Conservation (phyloP, 169 alveolate species). For the Eimeria acervulina region DNA sequence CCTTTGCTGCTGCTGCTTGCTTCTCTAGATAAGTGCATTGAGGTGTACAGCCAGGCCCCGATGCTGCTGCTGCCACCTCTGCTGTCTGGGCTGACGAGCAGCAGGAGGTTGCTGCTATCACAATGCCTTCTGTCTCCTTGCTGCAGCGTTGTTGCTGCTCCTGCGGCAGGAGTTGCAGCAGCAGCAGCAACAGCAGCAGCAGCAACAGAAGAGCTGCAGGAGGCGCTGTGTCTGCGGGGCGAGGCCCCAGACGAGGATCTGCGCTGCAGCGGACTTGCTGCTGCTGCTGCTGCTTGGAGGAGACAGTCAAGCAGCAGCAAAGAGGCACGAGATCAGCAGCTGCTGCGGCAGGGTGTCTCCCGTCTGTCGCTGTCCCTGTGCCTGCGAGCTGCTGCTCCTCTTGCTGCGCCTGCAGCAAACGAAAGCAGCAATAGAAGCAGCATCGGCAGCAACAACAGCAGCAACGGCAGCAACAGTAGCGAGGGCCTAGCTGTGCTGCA, state of each 20-base stretch:
- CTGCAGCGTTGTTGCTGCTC: neutral
- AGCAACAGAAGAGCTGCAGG: constrained; percentile 61
- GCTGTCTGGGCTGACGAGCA: constrained; percentile 5
- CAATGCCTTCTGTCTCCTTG: constrained; percentile 7
- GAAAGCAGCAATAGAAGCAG: neutral
- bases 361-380: constrained; percentile 26
- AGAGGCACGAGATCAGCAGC: neutral
- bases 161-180: neutral
- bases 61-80: constrained; percentile 60
- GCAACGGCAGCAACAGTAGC: constrained; percentile 34
- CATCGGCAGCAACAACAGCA: constrained; percentile 22
- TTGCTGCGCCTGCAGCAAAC: constrained; percentile 7
- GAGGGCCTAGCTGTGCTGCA: neutral
- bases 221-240: constrained; percentile 1
- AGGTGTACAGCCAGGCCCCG: neutral
- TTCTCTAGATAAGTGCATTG: constrained; percentile 13
- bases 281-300: neutral
- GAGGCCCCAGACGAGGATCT: no score
- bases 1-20: constrained; percentile 57
- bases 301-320: neutral
- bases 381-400: neutral
- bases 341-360: constrained; percentile 32
- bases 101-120: constrained; percentile 47
- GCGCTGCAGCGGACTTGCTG: neutral
- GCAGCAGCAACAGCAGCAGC: constrained; percentile 35